Evolutionary conservation across 2,329 filamentous ascomycete genomes (phyloP).

Genomic region (Trichoderma guizhouense): DNA sequence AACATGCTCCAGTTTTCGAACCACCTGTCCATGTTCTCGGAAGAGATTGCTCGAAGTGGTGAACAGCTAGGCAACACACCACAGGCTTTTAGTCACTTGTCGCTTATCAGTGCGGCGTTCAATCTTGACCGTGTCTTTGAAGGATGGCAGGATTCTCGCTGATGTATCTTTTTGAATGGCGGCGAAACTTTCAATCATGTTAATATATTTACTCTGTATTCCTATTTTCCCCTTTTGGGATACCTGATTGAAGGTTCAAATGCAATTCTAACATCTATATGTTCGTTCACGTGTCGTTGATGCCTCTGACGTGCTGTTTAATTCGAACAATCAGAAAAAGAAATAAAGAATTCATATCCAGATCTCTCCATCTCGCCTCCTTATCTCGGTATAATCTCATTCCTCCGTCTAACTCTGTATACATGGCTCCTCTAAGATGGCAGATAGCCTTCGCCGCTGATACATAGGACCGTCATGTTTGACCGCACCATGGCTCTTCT

Average conservation of each 20-base stretch:
- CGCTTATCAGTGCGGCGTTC: slow-evolving; percentile 73
- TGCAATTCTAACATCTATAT: not conserved
- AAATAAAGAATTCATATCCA: not conserved
- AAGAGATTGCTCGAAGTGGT: slow-evolving; percentile 71
- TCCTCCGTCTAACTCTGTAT: not conserved
- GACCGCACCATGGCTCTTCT: not conserved
- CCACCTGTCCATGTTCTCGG: slow-evolving; percentile 73
- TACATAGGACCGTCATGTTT: not conserved
- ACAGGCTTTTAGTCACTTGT: slow-evolving; percentile 74
- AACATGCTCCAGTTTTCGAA: slow-evolving; percentile 76
- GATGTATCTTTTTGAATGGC: not conserved
- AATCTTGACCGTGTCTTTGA: slow-evolving; percentile 59
- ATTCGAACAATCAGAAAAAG: not conserved
- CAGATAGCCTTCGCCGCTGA: not conserved
- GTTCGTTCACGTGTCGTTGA: not conserved
- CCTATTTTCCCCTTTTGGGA: not conserved
- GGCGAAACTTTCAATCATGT: not conserved
- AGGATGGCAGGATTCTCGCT: slow-evolving; percentile 20
- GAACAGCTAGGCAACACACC: slow-evolving; percentile 79
- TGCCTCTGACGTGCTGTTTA: not conserved
- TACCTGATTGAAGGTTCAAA: not conserved
- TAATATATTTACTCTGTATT: not conserved
- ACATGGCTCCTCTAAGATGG: not conserved
- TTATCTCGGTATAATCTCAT: not conserved
- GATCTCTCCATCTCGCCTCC: not conserved